Evolutionary conservation across 345 rosid species (phyloP).

Genomic region (Eucalyptus cladocalyx): DNA sequence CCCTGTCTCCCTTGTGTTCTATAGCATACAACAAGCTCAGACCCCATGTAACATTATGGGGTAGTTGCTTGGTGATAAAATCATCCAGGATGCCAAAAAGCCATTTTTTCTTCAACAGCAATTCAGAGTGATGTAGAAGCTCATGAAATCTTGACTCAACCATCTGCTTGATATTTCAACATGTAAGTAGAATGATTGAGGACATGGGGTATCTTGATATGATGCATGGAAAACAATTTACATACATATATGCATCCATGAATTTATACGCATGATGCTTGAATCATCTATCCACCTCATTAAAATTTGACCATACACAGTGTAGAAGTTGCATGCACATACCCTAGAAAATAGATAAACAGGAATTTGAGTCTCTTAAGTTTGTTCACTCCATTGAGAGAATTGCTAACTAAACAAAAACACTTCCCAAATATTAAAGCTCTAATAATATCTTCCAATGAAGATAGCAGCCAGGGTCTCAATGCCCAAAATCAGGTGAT

Average conservation of each 20-base stretch:
- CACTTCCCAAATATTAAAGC: not conserved
- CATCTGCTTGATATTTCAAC: conserved; percentile 36
- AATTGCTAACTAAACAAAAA: not conserved
- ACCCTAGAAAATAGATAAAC: not conserved
- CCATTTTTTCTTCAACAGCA: conserved; percentile 90
- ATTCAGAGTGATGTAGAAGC: conserved; percentile 72
- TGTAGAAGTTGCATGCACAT: not conserved
- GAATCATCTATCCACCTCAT: not conserved
- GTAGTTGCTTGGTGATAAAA: conserved; percentile 97
- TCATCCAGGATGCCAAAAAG: conserved; percentile 79
- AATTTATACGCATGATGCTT: not conserved
- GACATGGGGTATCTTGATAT: not conserved
- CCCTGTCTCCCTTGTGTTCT: conserved; percentile 91
- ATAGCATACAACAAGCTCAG: conserved; percentile 90
- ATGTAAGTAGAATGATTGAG: not conserved
- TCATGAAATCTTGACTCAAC: conserved; percentile 80
- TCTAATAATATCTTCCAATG: not conserved
- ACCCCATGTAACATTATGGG: conserved; percentile 96
- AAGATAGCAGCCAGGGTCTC: not conserved
- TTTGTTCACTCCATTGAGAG: not conserved
- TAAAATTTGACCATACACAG: not conserved
- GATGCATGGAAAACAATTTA: not conserved
- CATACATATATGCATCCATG: not conserved
- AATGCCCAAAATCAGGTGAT: not conserved
- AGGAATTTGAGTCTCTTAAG: not conserved